Evolutionary conservation across 2,329 filamentous ascomycete genomes (phyloP).

Genomic region (Arthroderma uncinatum): DNA sequence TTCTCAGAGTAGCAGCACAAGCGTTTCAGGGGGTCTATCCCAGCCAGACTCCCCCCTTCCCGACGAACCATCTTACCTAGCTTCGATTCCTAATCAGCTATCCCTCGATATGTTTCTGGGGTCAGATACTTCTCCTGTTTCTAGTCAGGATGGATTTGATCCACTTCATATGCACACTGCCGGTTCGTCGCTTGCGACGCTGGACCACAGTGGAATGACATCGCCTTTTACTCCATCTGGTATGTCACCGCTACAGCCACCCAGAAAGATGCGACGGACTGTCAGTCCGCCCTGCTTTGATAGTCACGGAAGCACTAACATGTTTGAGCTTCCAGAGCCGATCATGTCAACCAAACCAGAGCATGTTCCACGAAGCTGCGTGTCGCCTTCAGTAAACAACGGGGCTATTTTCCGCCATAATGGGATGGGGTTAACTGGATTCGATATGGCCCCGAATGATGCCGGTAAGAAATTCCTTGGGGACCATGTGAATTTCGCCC

Average conservation of each 20-base stretch:
- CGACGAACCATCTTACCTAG: conserved; percentile 2
- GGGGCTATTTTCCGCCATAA: not conserved
- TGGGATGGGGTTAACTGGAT: not conserved
- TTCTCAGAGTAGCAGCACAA: conserved; percentile 10
- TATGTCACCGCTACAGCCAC: conserved; percentile 8
- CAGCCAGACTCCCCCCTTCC: conserved; percentile 5
- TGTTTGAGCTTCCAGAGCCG: conserved; percentile 3
- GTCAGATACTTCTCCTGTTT: conserved; percentile 3
- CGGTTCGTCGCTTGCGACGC: not conserved
- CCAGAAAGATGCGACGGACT: conserved; percentile 7
- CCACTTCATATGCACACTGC: conserved; percentile 1
- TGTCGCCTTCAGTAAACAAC: not conserved
- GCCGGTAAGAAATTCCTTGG: conserved; percentile 4
- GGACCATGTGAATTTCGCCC: conserved; percentile 4
- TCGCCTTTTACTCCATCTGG: conserved; percentile 6
- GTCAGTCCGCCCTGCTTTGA: conserved; percentile 2
- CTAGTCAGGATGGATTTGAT: conserved; percentile 6
- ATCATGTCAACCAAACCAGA: conserved; percentile 5
- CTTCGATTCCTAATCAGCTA: conserved; percentile 7
- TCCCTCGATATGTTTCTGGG: conserved; percentile 10
- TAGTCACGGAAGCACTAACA: not conserved
- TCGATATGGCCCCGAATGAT: not conserved
- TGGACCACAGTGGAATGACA: conserved; percentile 6
- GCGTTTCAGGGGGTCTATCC: conserved; percentile 7
- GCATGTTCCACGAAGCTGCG: not conserved